Conservation (phyloP, 805 yeast species). For the Kluyveromyces starmeri region DNA sequence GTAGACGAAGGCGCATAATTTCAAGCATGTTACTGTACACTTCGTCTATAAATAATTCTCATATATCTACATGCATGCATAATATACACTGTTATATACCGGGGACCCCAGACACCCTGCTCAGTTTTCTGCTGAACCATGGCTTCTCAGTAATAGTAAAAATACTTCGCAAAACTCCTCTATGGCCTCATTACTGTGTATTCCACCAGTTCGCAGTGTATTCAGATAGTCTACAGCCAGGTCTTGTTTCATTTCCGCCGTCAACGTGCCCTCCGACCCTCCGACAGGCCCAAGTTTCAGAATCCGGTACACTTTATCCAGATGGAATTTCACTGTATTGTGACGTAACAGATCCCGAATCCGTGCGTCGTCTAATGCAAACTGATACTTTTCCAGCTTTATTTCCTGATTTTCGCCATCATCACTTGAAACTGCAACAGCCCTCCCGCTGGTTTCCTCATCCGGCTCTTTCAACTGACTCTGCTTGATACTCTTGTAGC, state of each 20-base stretch:
- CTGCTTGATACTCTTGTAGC: slow-evolving; percentile 39
- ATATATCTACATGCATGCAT: no score
- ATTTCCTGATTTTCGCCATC: slow-evolving; percentile 1
- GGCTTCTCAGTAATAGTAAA: slow-evolving; percentile 9
- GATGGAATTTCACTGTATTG: slow-evolving; percentile 44
- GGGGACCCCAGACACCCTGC: no score
- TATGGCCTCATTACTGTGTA: slow-evolving; percentile 50
- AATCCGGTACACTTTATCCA: slow-evolving; percentile 41
- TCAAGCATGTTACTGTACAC: no score
- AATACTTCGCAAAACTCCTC: slow-evolving; percentile 48
- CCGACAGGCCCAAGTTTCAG: slow-evolving; percentile 22
- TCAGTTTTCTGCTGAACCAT: no score
- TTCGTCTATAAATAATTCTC: no score
- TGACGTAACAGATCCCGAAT: slow-evolving; percentile 39
- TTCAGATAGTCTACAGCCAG: slow-evolving; percentile 50
- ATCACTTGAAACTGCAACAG: slow-evolving; percentile 4
- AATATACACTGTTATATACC: no score
- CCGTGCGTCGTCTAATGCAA: slow-evolving; percentile 32
- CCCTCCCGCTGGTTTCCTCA: no score
- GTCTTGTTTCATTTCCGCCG: slow-evolving; percentile 34
- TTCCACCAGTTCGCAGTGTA: slow-evolving; percentile 48
- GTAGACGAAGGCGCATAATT: slow-evolving; percentile 29
- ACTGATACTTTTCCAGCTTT: slow-evolving; percentile 15
- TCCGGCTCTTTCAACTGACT: neutral
- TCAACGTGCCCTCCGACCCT: slow-evolving; percentile 18